Base-by-base conservation (phyloP, 129 eudicot species). In the Artemisia annua region DNA sequence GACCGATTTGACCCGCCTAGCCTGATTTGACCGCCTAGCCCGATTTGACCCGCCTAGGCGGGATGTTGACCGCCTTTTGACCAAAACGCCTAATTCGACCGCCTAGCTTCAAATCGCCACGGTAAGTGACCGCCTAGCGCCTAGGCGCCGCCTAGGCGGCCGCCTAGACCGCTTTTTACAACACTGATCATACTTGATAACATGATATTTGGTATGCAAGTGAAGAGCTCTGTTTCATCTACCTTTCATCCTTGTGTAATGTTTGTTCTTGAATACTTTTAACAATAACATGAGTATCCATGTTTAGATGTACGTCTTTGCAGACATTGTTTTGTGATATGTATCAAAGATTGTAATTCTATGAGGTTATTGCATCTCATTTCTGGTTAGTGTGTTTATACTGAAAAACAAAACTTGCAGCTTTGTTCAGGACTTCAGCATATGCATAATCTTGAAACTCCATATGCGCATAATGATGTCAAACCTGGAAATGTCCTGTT, bases 341-440 rank as follows among this genome's bases (percentile, higher is more conserved):
- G 19, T 44, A 3, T 46, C 1, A 11, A 67, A 67, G 20, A 16
- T 56, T 5, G 24, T 26, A 43, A 35, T 44, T 3, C 39, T 44
- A 19, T 48, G 58, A 18, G 11, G 46, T 10, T 32, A 46, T 20
- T 57, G 43, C 17, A 60, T 10, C 12, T 30, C n/a, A 2, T 30
- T 13, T 28, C 15, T 30, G 18, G 2, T 62, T 18, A 14, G 30
- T 26, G 48, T 15, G 43, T 19, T 63, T 55, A 77, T 63, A 72
- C 67, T 43, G 28, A 57, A 14, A 48, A 66, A 65, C 14, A 48
- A 11, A n/a, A 8, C 26, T 13, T 71, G 58, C 92, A 93, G 98
- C 98, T 93, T 79, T 93, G 98, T 82, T 92, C 96, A 71, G 98
- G 96, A 74, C 92, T 93, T 66, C 73, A 93, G 81, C 96, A 93